Evolutionary conservation across 352 stramenopile genomes (phyloP).

Genomic region (Phytopythium chamaehyphon): DNA sequence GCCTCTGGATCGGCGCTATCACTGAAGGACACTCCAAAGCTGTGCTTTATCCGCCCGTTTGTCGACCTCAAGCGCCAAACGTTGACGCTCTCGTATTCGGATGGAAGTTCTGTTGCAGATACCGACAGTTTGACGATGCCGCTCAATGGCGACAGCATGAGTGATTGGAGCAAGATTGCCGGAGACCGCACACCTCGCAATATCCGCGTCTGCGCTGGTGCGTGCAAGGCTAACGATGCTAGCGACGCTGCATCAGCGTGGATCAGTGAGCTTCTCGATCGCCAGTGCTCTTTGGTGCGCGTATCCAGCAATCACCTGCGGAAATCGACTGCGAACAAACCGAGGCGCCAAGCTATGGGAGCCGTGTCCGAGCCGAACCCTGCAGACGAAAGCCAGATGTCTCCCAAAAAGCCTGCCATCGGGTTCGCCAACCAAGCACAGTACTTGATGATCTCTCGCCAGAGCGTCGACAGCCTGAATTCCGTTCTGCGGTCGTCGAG

Average conservation of each 20-base stretch:
- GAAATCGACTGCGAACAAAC: constrained; percentile 13
- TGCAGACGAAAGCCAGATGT: not conserved
- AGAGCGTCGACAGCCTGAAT: constrained; percentile 55
- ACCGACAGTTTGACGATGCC: constrained; percentile 36
- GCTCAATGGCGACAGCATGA: constrained; percentile 20
- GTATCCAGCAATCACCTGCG: constrained; percentile 44
- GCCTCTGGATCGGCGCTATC: constrained; percentile 41
- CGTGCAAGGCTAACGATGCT: constrained; percentile 50
- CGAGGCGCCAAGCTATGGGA: constrained; percentile 3
- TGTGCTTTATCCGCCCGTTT: constrained; percentile 58
- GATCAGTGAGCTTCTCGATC: constrained; percentile 57
- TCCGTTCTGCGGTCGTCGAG: constrained; percentile 24
- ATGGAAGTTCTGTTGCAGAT: too few relatives aligned
- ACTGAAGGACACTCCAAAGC: constrained; percentile 48
- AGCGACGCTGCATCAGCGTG: constrained; percentile 49
- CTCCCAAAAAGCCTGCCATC: constrained; percentile 27
- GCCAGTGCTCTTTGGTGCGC: constrained; percentile 66
- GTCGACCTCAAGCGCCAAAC: constrained; percentile 57
- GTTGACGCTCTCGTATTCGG: constrained; percentile 42
- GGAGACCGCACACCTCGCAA: constrained; percentile 19
- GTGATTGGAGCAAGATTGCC: constrained; percentile 12
- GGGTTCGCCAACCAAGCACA: constrained; percentile 76
- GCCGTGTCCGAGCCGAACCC: not conserved
- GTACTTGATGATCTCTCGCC: constrained; percentile 57
- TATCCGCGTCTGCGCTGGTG: constrained; percentile 49